These are phyloP conservation scores for Tilletiaria anomala DNA, from an alignment of 1,284 basidiomycete genomes.

Conservation along the genomic window DNA sequence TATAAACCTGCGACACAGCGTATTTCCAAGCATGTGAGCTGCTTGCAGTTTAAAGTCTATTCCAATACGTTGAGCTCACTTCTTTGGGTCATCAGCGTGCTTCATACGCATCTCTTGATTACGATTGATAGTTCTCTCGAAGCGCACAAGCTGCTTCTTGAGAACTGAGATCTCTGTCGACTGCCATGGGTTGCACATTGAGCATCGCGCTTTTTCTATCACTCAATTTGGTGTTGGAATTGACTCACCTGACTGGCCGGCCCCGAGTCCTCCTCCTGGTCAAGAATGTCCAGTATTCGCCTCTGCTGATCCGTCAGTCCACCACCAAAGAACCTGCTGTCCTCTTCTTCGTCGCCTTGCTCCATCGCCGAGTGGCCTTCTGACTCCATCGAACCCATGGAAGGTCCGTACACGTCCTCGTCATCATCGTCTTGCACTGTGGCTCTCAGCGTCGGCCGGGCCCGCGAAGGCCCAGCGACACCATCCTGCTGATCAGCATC, in stretches of 20 bases:
- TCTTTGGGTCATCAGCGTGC: constrained; percentile 29
- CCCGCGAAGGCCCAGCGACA: not conserved
- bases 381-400: constrained; percentile 3
- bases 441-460: not conserved
- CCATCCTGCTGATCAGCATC: not conserved
- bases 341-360: constrained; percentile 27
- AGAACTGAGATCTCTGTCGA: no score
- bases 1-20: constrained; percentile 70
- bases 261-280: no score
- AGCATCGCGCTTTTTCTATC: no score
- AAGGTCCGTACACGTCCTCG: constrained; percentile 5
- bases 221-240: not conserved
- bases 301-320: constrained; percentile 31
- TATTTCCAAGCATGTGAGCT: not conserved
- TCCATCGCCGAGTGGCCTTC: constrained; percentile 26
- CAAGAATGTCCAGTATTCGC: constrained; percentile 33
- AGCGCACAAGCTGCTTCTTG: constrained; percentile 59
- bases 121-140: constrained; percentile 76
- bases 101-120: constrained; percentile 77
- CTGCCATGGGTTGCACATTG: no score
- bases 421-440: constrained; percentile 3
- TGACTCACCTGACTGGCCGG: not conserved
- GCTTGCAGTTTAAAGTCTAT: no score
- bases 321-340: constrained; percentile 32
- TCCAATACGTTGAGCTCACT: no score